Base-by-base conservation (phyloP, 495 filamentous ascomycete species). In the Evansstolkia leycettana region DNA sequence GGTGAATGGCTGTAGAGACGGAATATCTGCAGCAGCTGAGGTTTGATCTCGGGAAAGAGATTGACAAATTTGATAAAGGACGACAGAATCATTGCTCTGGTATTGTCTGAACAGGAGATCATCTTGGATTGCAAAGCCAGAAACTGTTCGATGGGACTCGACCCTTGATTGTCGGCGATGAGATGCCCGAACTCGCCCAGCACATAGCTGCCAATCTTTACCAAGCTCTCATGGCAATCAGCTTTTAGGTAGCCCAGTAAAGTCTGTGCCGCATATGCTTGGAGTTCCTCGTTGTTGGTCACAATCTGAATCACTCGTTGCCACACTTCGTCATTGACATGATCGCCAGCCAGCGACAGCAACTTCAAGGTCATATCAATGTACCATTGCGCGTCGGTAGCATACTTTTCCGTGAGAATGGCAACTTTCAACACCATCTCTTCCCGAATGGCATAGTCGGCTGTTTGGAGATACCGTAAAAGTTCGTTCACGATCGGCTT, bases 401-500 rank as follows among this genome's bases (percentile, higher is more conserved):
- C 92, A 50, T 96, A 99, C 54, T 96, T 96, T 56, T 99, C 92
- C 2, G 92, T 94, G 36, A 99, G 54, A 47, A 99, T 96, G 23
- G 92, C 92, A 51, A 99, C 92, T 62, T 99, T 99, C 34, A 99
- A 62, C 7, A 95, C 92, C 92, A 99, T 96, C 55, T 99, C 92
- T 58, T 99, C 92, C 34, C 92, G 73, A 43, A 99, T 94, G 1
- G 87, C 86, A 56, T 93, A 98, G 54, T 99, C 92, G 8, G 92
- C 92, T 29, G 80, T 93, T 45, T 95, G 89, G 4, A 99, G 72
- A 60, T 96, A 95, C 40, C 86, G 81, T 14, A 99, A 60, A 31
- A 99, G 76, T 62, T 99, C 92, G 33, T 80, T 77, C 26, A 99
- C 92, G 43, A 99, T 94, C 3, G 82, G 78, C 37, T 80, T 80